Evolutionary conservation across 2,329 filamentous ascomycete species (phyloP).

Genomic region (Alternaria sp.): DNA sequence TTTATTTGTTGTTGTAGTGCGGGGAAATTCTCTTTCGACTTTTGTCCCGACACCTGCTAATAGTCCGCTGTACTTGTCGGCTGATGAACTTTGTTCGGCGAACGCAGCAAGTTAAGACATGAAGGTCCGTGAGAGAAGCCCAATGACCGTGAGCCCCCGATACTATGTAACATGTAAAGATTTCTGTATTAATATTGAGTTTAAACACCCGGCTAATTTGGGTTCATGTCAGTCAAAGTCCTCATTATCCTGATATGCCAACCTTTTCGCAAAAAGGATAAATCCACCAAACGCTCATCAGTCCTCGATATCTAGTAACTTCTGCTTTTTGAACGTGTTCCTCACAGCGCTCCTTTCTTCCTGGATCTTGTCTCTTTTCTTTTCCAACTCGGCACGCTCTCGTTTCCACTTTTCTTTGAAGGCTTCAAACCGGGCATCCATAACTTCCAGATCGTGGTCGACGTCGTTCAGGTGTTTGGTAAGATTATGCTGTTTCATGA

Average conservation of each 20-base stretch:
- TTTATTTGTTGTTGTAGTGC: too few relatives aligned
- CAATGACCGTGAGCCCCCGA: neutral
- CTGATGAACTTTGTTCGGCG: neutral
- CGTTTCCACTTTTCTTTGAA: constrained; percentile 16
- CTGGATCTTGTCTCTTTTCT: constrained; percentile 1
- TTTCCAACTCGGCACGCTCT: neutral
- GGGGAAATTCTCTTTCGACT: too few relatives aligned
- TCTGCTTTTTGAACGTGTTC: constrained; percentile 22
- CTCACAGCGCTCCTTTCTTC: constrained; percentile 9
- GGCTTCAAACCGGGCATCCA: constrained; percentile 3
- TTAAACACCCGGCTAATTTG: neutral
- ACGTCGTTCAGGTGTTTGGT: constrained; percentile 18
- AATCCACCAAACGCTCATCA: neutral
- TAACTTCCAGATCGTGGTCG: constrained; percentile 14
- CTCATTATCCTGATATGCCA: neutral
- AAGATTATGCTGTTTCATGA: constrained; percentile 13
- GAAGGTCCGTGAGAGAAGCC: too few relatives aligned
- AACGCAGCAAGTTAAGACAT: neutral
- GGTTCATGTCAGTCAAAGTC: neutral
- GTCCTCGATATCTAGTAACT: neutral
- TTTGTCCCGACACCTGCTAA: too few relatives aligned
- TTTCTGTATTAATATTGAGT: neutral
- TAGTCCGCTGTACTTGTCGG: neutral
- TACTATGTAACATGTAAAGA: neutral
- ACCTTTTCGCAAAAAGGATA: neutral